phyloP scores from a whole-genome alignment of 2,329 filamentous ascomycete species.

The Ophiognomonia clavigignenti-juglandacearum region DNA sequence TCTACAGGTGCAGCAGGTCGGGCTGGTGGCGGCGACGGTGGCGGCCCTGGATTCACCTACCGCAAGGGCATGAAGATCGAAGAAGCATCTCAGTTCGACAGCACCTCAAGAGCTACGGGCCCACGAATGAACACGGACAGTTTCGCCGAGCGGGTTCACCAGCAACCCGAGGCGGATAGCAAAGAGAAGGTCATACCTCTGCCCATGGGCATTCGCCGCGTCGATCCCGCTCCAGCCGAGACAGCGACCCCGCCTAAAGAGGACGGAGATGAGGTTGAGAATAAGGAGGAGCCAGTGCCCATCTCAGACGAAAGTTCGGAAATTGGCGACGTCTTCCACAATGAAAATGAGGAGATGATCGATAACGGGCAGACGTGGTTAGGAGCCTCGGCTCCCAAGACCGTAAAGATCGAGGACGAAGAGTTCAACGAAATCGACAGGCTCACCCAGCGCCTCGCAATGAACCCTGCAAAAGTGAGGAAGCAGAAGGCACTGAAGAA shows the following conservation, averaged over 20 bases:
- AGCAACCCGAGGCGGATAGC: conserved; percentile 7
- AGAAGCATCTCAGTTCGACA: conserved; percentile 2
- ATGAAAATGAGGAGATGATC: conserved; percentile 16
- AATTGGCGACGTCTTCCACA: conserved; percentile 24
- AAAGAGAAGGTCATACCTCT: conserved; percentile 12
- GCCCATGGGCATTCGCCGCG: conserved; percentile 53
- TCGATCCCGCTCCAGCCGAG: conserved; percentile 46
- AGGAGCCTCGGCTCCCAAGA: conserved; percentile 28
- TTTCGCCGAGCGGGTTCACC: conserved; percentile 14
- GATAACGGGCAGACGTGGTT: conserved; percentile 39
- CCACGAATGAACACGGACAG: conserved; percentile 16
- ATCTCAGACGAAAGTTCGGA: conserved; percentile 23
- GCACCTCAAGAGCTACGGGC: conserved; percentile 13
- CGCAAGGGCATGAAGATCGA: conserved; percentile 12
- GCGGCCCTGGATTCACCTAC: neutral
- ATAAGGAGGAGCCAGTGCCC: conserved; percentile 40
- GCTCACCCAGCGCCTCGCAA: conserved; percentile 27
- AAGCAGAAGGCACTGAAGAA: conserved; percentile 19
- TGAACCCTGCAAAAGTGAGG: conserved; percentile 15
- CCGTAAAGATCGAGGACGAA: conserved; percentile 39
- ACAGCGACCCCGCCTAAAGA: conserved; percentile 51
- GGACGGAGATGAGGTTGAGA: conserved; percentile 47
- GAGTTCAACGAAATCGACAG: conserved; percentile 34
- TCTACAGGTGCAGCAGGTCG: conserved; percentile 13
- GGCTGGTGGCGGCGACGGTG: conserved; percentile 5